Evolutionary conservation across 352 stramenopile species (phyloP), one percentile per base, ranked within the genome.

Genomic region (Phytopythium boreale): DNA sequence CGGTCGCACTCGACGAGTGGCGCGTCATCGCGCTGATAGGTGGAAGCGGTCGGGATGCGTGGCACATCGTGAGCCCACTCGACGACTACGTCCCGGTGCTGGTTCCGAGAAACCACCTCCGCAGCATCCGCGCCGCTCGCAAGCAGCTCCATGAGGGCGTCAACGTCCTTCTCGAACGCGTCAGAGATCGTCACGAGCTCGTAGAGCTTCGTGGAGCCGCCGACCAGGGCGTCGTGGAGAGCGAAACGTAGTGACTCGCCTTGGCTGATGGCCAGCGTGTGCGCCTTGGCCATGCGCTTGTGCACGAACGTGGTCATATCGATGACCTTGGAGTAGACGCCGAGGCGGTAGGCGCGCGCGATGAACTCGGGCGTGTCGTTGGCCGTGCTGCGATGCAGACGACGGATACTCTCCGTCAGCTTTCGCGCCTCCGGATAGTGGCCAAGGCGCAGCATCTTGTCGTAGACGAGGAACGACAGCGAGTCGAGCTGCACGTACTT

Each of bases 401-500:
- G 66, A 37, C 65, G 43, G 46, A 93, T 88, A 34, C 65, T 63
- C 31, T 87, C 78, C 26, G 66, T 78, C 22, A 93, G 63, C 17
- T 74, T 72, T 1, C 64, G 72, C 27, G 83, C 84, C 49, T 92
- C 84, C 1, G 70, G 39, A 67, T 87, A 81, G 39, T 89, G 68
- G 12, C 80, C 82, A 1, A 96, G 69, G 22, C 79, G 69, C 31
- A 93, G 64, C 57, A 95, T 69, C 59, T 92, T 92, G 63, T 96
- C 87, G 49, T 93, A 69, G 34, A 96, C 84, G 34, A 96, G 74
- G 62, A 90, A 93, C 43, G 87, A 87, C 29, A 96, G 70, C 61
- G 87, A 94, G 59, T 96, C 87, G 20, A 95, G 60, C 60, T 96
- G 87, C 50, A 96, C 77, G 56, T 96, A 87, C 73, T 96, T 96